A percentile compares a stretch with the other conserved stretches of the same genome.
phyloP scores from a whole-genome alignment of 2,329 filamentous ascomycete species.

The Dichotomopilus funicola region DNA sequence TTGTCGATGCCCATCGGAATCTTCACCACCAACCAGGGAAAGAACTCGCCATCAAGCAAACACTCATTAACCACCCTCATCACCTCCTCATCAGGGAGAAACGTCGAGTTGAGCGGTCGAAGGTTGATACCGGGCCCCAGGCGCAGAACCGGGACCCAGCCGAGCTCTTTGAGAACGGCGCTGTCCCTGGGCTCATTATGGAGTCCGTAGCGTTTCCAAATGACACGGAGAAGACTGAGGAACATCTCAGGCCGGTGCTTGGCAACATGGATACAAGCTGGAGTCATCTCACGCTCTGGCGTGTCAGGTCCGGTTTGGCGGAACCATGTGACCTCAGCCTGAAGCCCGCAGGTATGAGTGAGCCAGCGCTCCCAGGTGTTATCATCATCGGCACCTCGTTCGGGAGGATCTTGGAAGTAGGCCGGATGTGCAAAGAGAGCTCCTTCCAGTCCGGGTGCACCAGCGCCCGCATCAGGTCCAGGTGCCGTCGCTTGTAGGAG shows the following conservation, averaged over 20 bases:
- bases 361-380: slow-evolving; percentile 2
- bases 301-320: slow-evolving; percentile 2
- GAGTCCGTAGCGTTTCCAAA: slow-evolving; percentile 2
- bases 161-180: slow-evolving; percentile 3
- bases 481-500: slow-evolving; percentile 2
- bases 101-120: slow-evolving; percentile 5
- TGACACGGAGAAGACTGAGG: slow-evolving; percentile 3
- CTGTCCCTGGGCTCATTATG: slow-evolving; percentile 1
- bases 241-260: slow-evolving; percentile 6
- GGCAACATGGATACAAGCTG: slow-evolving; percentile 5
- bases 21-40: slow-evolving; percentile 4
- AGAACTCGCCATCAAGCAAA: slow-evolving; percentile 6
- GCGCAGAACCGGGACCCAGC: slow-evolving; percentile 2
- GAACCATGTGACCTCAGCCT: neutral
- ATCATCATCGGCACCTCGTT: neutral
- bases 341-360: slow-evolving; percentile 4
- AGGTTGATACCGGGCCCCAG: slow-evolving; percentile 5
- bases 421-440: slow-evolving; percentile 3
- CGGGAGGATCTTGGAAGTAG: slow-evolving; percentile 7
- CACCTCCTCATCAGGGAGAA: slow-evolving; percentile 1
- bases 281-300: slow-evolving; percentile 5
- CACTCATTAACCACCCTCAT: slow-evolving; percentile 1
- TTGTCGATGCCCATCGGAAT: slow-evolving; percentile 1
- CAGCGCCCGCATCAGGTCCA: slow-evolving; percentile 6
- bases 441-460: slow-evolving; percentile 1